Conservation (phyloP, 2,329 filamentous ascomycete species). For the Fusarium xyrophilum region DNA sequence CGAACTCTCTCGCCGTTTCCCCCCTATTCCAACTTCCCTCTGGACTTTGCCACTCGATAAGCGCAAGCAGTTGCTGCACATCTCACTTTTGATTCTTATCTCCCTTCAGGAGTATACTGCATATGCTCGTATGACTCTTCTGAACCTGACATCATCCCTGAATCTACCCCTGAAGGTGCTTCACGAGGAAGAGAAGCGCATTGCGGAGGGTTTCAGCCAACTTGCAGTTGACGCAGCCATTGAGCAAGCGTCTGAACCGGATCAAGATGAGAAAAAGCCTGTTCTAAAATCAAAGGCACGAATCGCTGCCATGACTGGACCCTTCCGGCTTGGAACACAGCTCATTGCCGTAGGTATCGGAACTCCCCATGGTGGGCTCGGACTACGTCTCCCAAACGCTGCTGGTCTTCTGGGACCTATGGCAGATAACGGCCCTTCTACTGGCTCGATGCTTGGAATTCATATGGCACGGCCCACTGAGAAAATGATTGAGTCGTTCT, state of each 20-base stretch:
- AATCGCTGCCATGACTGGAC: constrained; percentile 47
- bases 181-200: constrained; percentile 74
- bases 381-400: constrained; percentile 75
- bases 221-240: constrained; percentile 63
- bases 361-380: constrained; percentile 76
- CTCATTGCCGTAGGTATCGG: constrained; percentile 82
- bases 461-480: constrained; percentile 84
- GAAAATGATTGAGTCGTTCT: constrained; percentile 88
- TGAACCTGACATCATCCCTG: constrained; percentile 74
- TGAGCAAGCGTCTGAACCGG: constrained; percentile 44
- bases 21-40: constrained; percentile 67
- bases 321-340: constrained; percentile 74
- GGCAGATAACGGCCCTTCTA: constrained; percentile 78
- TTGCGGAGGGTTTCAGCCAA: constrained; percentile 76
- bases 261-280: constrained; percentile 66
- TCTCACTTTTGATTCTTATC: constrained; percentile 73
- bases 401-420: constrained; percentile 81
- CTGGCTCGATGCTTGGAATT: constrained; percentile 90
- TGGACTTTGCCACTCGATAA: constrained; percentile 66
- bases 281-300: constrained; percentile 76
- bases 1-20: constrained; percentile 58
- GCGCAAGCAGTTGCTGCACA: constrained; percentile 72
- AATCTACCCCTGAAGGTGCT: constrained; percentile 70
- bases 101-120: constrained; percentile 80
- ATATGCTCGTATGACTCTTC: constrained; percentile 74